A percentile compares a stretch with the other conserved stretches of the same genome.
Conservation (phyloP, 1,284 basidiomycete genomes). For the Austroboletus novae-zelandiae region DNA sequence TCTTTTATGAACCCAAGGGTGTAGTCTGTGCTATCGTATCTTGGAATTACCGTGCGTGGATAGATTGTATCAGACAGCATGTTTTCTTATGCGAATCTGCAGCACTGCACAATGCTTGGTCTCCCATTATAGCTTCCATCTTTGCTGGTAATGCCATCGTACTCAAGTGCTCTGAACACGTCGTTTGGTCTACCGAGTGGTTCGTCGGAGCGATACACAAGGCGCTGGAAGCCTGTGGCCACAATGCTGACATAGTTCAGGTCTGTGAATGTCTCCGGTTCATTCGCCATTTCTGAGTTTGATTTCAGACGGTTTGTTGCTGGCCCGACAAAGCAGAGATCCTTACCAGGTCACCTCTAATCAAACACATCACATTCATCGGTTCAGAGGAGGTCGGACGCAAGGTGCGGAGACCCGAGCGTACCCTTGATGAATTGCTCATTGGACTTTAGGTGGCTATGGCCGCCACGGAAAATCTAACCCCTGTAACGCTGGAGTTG, state of each 20-base stretch:
- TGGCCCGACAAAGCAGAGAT: slow-evolving; percentile 84
- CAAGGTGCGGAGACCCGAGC: slow-evolving; percentile 49
- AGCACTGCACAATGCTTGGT: slow-evolving; percentile 93
- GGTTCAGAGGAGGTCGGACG: slow-evolving; percentile 90
- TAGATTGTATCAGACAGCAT: background rate
- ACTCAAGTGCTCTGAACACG: slow-evolving; percentile 91
- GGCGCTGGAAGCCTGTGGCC: slow-evolving; percentile 75
- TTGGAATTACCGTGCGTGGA: slow-evolving; percentile 83
- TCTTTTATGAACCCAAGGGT: slow-evolving; percentile 91
- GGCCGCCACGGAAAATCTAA: slow-evolving; percentile 83
- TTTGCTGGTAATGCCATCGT: slow-evolving; percentile 91
- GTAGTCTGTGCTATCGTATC: slow-evolving; percentile 92
- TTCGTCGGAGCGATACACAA: slow-evolving; percentile 76
- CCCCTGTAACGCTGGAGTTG: slow-evolving; percentile 88
- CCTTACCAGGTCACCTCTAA: slow-evolving; percentile 75
- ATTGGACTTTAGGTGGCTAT: slow-evolving; percentile 57
- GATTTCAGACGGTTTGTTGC: slow-evolving; percentile 72
- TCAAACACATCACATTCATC: slow-evolving; percentile 89
- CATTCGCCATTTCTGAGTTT: slow-evolving; percentile 14
- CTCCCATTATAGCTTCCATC: slow-evolving; percentile 86
- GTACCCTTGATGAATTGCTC: background rate
- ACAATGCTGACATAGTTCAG: slow-evolving; percentile 82
- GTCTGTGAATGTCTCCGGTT: slow-evolving; percentile 29
- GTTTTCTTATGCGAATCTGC: slow-evolving; percentile 4
- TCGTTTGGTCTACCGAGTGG: slow-evolving; percentile 85